Evolutionary conservation across 1,139 yeast genomes (phyloP).

Genomic region (Blastobotrys malaysiensis): DNA sequence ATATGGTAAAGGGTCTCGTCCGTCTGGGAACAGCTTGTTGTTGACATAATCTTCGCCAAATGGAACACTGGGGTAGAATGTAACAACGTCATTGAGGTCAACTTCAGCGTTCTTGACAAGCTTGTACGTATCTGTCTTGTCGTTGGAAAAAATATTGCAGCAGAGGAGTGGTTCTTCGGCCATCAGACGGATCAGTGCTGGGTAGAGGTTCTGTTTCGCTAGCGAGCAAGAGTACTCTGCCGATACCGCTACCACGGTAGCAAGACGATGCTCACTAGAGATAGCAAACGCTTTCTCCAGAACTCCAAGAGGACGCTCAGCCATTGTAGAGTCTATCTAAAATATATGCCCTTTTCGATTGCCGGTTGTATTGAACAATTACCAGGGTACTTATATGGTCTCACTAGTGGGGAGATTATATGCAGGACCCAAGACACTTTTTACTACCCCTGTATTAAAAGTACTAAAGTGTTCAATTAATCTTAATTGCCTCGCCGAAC

Average conservation of each 20-base stretch:
- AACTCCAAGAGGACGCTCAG: background rate
- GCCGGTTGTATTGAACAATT: too few species aligned
- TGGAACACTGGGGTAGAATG: background rate
- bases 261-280: background rate
- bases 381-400: too few species aligned
- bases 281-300: background rate
- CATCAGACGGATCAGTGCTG: background rate
- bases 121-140: background rate
- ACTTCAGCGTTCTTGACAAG: background rate
- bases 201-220: background rate
- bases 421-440: too few species aligned
- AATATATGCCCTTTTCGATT: too few species aligned
- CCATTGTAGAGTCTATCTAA: background rate
- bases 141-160: background rate
- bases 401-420: too few species aligned
- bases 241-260: constrained; percentile 2
- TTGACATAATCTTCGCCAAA: constrained; percentile 3
- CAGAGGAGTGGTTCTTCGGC: constrained; percentile 3
- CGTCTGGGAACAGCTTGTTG: background rate
- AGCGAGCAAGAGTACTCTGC: background rate
- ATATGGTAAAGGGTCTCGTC: background rate
- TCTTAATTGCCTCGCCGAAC: too few species aligned
- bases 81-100: constrained; percentile 2
- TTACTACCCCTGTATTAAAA: too few species aligned
- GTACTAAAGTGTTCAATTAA: too few species aligned